Evolutionary conservation across 148 eudicot genomes (phyloP).

Genomic region (Fagopyrum homotropicum): DNA sequence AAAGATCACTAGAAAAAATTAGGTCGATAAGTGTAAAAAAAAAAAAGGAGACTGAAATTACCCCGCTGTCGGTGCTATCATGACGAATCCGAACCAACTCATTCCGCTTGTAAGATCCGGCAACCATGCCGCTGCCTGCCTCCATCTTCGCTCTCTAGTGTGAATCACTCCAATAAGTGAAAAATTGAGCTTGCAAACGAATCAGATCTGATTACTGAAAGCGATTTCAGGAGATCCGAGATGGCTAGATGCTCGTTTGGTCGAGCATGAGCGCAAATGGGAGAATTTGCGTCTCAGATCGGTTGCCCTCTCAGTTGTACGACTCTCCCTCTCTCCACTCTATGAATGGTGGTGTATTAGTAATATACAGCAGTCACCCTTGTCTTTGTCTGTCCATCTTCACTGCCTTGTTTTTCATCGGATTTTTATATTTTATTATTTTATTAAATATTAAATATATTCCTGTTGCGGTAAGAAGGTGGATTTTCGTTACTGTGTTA

Average conservation of each 20-base stretch:
- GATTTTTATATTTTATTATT: background rate
- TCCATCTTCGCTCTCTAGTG: slow-evolving; percentile 37
- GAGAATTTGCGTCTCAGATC: background rate
- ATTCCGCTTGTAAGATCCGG: slow-evolving; percentile 82
- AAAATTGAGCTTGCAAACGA: background rate
- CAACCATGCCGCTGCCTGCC: slow-evolving; percentile 78
- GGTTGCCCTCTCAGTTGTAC: slow-evolving; percentile 1
- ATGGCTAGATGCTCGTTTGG: background rate
- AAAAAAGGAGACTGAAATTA: slow-evolving; percentile 22
- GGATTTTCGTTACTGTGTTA: background rate
- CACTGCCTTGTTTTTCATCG: background rate
- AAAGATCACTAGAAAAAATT: background rate
- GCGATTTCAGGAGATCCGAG: background rate
- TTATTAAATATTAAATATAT: background rate
- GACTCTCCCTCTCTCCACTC: background rate
- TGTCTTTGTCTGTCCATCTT: background rate
- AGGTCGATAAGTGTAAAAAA: background rate
- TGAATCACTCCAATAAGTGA: background rate
- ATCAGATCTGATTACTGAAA: background rate
- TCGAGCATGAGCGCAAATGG: slow-evolving; percentile 7
- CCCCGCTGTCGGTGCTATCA: slow-evolving; percentile 71
- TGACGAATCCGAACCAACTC: slow-evolving; percentile 85
- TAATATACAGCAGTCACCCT: background rate
- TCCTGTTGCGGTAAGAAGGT: background rate
- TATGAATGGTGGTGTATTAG: background rate